Evolutionary conservation across 2,329 filamentous ascomycete species (phyloP), one percentile per base, ranked within the genome.

Genomic region (Penicillium sp.): DNA sequence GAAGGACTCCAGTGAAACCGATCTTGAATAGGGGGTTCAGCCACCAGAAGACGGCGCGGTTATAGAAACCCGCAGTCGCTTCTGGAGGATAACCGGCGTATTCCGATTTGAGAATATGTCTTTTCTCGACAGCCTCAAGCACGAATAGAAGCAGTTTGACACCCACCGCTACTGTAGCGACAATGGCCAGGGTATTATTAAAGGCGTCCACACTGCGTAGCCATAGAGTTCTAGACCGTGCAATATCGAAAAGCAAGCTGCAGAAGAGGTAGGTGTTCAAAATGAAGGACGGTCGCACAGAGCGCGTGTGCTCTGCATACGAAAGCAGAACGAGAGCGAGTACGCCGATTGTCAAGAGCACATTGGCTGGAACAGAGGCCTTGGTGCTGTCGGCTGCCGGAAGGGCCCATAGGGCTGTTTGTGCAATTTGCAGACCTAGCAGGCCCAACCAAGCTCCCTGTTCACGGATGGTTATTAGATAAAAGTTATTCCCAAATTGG

Each of bases 21-120:
- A 71, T 68, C 27, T 73, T 73, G 41, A 86, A 79, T 7, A 86
- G 65, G 2, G 76, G 74, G 56, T 80, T 83, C 49, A 84, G 67
- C 82, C 82, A 85, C 72, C 75, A 79, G 63, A 84, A 84, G 13
- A 82, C 68, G 0, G 69, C 70, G 43, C 74, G 72, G 58, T 74
- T 82, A 60, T 79, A 79, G n/a, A 82, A 70, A 3, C 81, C 77
- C 46, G 78, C 80, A 2, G 79, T 83, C 3, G 78, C 78, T 63
- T 86, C 84, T 0, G 75, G 77, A 1, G 82, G 80, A 41, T 73
- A 76, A 2, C 65, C 59, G 1, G 70, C 67, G 46, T 76, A 79
- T 25, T 74, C 69, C 3, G 68, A 59, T 15, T 73, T 68, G 3
- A 82, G 67, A 5, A 79, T 70, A 4, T 63, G 61, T 44, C 73